These are phyloP conservation scores for Aspergillus sp. DNA, from an alignment of 2,329 filamentous ascomycete species.

Conservation along the genomic window DNA sequence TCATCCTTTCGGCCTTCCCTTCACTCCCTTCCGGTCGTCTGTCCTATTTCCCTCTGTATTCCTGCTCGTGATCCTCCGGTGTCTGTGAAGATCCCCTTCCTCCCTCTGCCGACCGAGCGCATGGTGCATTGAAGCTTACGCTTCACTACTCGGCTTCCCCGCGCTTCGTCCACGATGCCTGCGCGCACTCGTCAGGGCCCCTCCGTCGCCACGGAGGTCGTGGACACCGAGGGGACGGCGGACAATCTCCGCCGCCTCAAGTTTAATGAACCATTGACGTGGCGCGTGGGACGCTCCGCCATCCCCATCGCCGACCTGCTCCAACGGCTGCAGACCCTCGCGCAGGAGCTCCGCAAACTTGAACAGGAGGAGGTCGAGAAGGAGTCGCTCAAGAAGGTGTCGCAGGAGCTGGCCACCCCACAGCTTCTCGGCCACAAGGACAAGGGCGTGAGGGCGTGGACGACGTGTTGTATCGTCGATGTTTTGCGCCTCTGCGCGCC, in stretches of 20 bases:
- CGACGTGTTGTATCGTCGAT: conserved; percentile 86
- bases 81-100: too few relatives aligned
- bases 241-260: conserved; percentile 52
- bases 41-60: too few relatives aligned
- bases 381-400: conserved; percentile 78
- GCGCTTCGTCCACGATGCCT: conserved; percentile 38
- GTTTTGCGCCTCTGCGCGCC: conserved; percentile 90
- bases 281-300: conserved; percentile 79
- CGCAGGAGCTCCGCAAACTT: conserved; percentile 77
- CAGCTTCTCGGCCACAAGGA: conserved; percentile 90
- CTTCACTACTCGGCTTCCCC: conserved; percentile 19
- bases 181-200: conserved; percentile 42
- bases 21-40: too few relatives aligned
- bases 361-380: conserved; percentile 84
- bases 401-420: conserved; percentile 77
- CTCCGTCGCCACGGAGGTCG: conserved; percentile 30
- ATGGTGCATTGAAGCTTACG: conserved; percentile 21
- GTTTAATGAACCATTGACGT: conserved; percentile 85
- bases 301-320: conserved; percentile 82
- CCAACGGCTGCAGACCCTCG: conserved; percentile 74
- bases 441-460: conserved; percentile 84
- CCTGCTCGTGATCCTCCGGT: too few relatives aligned
- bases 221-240: conserved; percentile 32
- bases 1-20: too few relatives aligned
- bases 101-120: conserved; percentile 7